Evolutionary conservation across 1,284 basidiomycete species (phyloP), one percentile per base, ranked within the genome.

Genomic region (Irpex lacteus): DNA sequence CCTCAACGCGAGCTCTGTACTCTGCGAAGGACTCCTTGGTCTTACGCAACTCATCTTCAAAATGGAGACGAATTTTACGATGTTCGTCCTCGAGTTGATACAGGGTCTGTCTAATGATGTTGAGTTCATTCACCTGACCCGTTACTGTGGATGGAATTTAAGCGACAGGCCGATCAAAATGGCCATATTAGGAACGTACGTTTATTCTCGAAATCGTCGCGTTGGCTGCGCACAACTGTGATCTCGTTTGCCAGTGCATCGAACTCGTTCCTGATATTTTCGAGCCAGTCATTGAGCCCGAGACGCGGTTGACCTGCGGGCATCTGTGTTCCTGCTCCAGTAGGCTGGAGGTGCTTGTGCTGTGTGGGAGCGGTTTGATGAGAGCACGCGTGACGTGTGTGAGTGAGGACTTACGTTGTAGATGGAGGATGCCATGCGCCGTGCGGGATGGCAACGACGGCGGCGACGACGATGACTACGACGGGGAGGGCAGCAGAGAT

Each of bases 181-280:
- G 49, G 18, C 60, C 13, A 50, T 38, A 59, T 19, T 47, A 3
- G 34, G 55, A 59, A 65, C 85, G 66, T 69, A 95, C 95, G 84
- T 82, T 96, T 94, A 15, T 83, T 82, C 76, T 98, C 96, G 75
- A 91, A 93, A 67, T 98, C 96, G 72, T 98, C 96, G 63, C 94
- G 81, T 78, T 97, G 94, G 40, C 79, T 82, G 67, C 94, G 87
- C 72, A 93, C 82, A 34, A 85, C 73, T 19, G 78, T 80, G 60
- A 91, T 81, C 74, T 98, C 95, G 65, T 84, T 81, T 13, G 86
- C 81, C 65, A 96, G 80, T 60, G 81, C 80, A 65, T 98, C 96
- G 72, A 95, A 96, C 79, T 98, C 96, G 62, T 89, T 86, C 68
- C 91, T 86, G 73, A 98, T 90, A 66, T 85, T 82, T 61, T 97